Evolutionary conservation across 768 basidiomycete genomes (phyloP).

Genomic region (Lactarius sp.): DNA sequence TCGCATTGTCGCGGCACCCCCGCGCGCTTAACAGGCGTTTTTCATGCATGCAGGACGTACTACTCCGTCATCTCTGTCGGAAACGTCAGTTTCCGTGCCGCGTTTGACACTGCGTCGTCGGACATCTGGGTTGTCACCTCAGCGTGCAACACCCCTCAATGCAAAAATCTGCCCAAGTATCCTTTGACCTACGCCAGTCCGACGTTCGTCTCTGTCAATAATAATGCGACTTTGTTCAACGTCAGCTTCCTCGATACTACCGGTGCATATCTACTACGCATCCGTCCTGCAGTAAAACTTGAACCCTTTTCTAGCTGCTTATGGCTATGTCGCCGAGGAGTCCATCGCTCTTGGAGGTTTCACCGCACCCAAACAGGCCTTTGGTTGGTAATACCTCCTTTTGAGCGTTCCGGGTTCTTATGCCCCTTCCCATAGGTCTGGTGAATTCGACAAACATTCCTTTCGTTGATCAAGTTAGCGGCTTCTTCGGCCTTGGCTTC

Average conservation of each 20-base stretch:
- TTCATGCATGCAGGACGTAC: constrained; percentile 49
- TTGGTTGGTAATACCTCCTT: constrained; percentile 45
- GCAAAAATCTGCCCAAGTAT: constrained; percentile 60
- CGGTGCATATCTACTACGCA: constrained; percentile 40
- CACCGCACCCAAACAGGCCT: constrained; percentile 53
- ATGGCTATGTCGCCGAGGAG: constrained; percentile 69
- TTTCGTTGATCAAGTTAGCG: constrained; percentile 59
- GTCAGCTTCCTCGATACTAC: constrained; percentile 65
- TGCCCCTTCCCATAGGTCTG: constrained; percentile 42
- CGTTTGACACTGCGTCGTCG: constrained; percentile 70
- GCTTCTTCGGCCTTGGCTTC: constrained; percentile 73
- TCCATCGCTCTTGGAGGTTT: constrained; percentile 56
- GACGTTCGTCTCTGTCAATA: constrained; percentile 56
- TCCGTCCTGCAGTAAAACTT: neutral
- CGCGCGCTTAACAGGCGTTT: neutral
- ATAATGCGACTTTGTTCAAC: constrained; percentile 56
- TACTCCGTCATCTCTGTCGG: constrained; percentile 58
- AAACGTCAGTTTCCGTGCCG: constrained; percentile 59
- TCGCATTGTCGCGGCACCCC: neutral
- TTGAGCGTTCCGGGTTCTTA: neutral
- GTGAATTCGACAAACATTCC: constrained; percentile 59
- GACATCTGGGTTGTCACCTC: constrained; percentile 71
- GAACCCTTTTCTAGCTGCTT: constrained; percentile 42
- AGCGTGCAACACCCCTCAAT: constrained; percentile 49
- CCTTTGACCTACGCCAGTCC: constrained; percentile 63